Base-by-base conservation (phyloP, 192 early-diverging fungal species). In the Borealophlyctis nickersoniae region DNA sequence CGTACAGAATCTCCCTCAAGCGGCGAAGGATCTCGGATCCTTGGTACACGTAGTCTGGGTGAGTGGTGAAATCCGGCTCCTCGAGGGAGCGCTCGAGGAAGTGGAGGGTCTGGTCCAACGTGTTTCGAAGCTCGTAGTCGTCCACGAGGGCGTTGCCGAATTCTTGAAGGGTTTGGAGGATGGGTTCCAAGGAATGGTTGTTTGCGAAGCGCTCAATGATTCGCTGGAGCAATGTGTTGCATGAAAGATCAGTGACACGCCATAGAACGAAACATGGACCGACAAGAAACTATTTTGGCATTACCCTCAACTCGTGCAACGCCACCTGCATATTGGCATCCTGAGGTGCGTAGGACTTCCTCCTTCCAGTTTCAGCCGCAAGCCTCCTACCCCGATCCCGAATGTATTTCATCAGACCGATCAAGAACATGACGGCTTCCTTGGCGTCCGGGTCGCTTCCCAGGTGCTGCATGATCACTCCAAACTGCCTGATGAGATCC, bases 321-420 rank as follows among this genome's bases (percentile, higher is more conserved):
- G 71, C 71, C 35, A 36, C 57, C 19, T 28, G 29, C 24, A 74
- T 13, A 62, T 74, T 66, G 33, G 70, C 53, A 35, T 73, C 71
- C 53, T 23, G 52, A 5, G 34, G 29, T 39, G 13, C 59, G n/a
- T n/a, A n/a, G n/a, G n/a, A n/a, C n/a, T n/a, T n/a, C 39, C 39
- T 7, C 39, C 19, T 45, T 45, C 39, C 39, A 7, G 7, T 45
- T 45, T 19, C 39, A 45, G 39, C 39, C 55, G 19, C n/a, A n/a
- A n/a, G n/a, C 22, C 56, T 45, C 9, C 39, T 7, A 13, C 39
- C 39, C 26, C 16, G 45, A 55, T 39, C 32, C 3, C n/a, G 32
- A 29, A 36, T 19, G 28, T 62, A 19, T 24, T 26, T 24, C n/a
- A 51, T 19, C 1, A 51, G 23, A 11, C 19, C n/a, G n/a, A 62